These are phyloP conservation scores for Boletus insuetus DNA, from an alignment of 768 basidiomycete species.

Conservation along the genomic window DNA sequence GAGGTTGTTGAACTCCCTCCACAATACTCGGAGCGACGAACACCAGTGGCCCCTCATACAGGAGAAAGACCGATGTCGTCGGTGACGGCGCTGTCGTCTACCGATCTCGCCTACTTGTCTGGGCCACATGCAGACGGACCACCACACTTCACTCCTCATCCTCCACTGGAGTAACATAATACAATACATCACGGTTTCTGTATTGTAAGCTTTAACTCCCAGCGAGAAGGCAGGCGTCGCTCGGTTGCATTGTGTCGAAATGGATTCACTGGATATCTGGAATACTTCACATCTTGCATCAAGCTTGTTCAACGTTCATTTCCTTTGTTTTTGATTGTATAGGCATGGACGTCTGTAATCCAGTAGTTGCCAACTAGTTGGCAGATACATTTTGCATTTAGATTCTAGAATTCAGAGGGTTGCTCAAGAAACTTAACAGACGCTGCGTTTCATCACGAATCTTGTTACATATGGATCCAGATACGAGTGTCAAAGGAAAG, in stretches of 20 bases:
- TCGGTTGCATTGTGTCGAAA: neutral
- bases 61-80: conserved; percentile 6
- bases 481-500: neutral
- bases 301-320: neutral
- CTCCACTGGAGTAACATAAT: conserved; percentile 10
- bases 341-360: neutral
- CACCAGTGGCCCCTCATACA: conserved; percentile 5
- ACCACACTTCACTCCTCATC: conserved; percentile 1
- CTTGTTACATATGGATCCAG: conserved; percentile 10
- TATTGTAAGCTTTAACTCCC: neutral
- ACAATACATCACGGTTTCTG: neutral
- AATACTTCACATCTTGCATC: conserved; percentile 4
- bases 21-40: conserved; percentile 57
- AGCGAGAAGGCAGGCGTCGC: neutral
- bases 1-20: conserved; percentile 75
- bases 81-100: conserved; percentile 1
- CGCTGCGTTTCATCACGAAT: conserved; percentile 6
- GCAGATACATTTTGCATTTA: neutral
- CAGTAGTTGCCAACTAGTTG: neutral
- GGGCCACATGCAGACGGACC: conserved; percentile 6
- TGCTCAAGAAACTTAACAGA: neutral
- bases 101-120: conserved; percentile 12
- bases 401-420: neutral
- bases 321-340: conserved; percentile 6
- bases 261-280: conserved; percentile 1